Base-by-base conservation (phyloP, 345 rosid species). In the Nephelium lappaceum region DNA sequence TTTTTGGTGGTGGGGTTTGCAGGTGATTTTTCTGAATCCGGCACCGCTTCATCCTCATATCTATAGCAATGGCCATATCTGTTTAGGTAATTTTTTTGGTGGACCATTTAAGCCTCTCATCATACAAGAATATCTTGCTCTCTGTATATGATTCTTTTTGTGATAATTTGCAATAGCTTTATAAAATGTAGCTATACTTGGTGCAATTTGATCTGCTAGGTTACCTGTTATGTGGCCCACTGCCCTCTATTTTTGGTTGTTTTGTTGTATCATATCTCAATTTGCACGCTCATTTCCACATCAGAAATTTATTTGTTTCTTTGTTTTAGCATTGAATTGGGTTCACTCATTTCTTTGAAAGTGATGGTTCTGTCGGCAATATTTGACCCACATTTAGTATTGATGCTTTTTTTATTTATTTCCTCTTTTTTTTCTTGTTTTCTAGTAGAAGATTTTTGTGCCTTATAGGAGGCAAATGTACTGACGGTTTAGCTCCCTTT, bases 1-100 rank as follows among this genome's bases (percentile, higher is more conserved):
- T 7, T 25, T 8, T 41, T 19, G 53, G 2, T 23, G 4, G 21
- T 68, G 36, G 65, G 14, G 21, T 72, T 77, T 23, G 60, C 89
- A 94, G 98, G 99, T 96, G 53, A 84, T 94, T 65, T 96, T 96
- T 85, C 91, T 96, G 79, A 82, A 80, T 83, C 99, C 95, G 25
- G 97, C 98, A 79, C 98, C 99, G 41, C 66, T 91, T 62, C 98
- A 95, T 87, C 99, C 97, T 69, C 99, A 96, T 76, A 91, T 96
- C 69, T 96, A 94, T 81, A 96, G 98, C 92, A 96, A 96, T 65
- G 99, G 99, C 5, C 99, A 95, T 84, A 95, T 95, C 74, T 95
- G 98, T 78, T 89, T 95, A 88, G 99, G 99, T 96, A 89, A 73
- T 45, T 78, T 39, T 39, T 64, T 12, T 8, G 10, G 15, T 21